Conservation (phyloP, 2,329 filamentous ascomycete genomes). For the Dryadomyces quercus-mongolicae region DNA sequence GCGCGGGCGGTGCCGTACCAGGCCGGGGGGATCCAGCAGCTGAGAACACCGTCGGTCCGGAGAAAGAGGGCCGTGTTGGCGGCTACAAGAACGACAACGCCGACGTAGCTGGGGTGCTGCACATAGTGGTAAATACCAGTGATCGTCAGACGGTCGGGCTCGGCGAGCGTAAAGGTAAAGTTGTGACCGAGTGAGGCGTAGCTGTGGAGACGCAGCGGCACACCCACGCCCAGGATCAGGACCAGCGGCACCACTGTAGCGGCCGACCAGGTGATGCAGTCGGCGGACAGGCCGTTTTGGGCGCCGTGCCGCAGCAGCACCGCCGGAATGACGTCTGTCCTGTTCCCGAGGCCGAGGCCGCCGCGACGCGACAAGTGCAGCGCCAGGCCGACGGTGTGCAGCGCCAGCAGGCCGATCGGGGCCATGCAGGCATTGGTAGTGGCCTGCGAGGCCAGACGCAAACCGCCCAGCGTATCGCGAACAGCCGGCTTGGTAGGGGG, state of each 20-base stretch:
- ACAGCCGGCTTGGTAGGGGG: no score
- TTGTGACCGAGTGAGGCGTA: background rate
- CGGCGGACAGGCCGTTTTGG: background rate
- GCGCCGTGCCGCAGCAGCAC: background rate
- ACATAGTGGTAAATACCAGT: constrained; percentile 1
- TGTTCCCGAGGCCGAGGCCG: no score
- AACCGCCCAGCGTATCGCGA: background rate
- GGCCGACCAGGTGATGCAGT: constrained; percentile 1
- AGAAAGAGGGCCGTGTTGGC: background rate
- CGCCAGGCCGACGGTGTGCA: constrained; percentile 1
- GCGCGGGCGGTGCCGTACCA: background rate
- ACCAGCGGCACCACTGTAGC: constrained; percentile 2
- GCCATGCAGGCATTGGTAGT: background rate
- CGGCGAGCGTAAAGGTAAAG: constrained; percentile 2
- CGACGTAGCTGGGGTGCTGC: constrained; percentile 3
- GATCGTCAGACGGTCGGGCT: background rate
- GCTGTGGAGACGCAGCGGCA: constrained; percentile 1
- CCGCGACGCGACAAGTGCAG: background rate
- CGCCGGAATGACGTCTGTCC: background rate
- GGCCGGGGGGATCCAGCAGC: background rate
- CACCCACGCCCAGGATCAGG: background rate
- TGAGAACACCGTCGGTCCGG: constrained; percentile 2
- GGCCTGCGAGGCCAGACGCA: background rate
- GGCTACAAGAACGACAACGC: background rate
- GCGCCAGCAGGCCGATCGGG: background rate